Evolutionary conservation across 805 yeast species (phyloP).

Genomic region (Wickerhamomyces ciferrii): DNA sequence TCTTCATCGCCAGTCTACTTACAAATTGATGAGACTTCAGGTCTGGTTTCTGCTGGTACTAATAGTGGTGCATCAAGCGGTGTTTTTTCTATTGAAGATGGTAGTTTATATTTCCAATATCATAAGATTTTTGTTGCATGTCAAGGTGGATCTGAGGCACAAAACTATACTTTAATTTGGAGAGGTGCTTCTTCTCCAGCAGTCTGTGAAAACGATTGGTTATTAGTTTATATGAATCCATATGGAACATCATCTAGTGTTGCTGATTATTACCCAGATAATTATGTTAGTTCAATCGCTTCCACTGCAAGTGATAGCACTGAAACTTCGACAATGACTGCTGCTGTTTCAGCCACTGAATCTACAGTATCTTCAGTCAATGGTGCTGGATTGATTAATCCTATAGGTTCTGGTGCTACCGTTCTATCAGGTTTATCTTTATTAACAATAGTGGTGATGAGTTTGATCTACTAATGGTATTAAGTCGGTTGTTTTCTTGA

Average conservation of each 20-base stretch:
- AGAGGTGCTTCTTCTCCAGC: constrained; percentile 17
- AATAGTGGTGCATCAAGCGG: constrained; percentile 9
- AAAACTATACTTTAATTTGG: constrained; percentile 15
- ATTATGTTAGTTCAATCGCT: constrained; percentile 12
- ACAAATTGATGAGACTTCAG: constrained; percentile 6
- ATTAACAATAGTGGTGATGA: neutral
- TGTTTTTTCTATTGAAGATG: constrained; percentile 8
- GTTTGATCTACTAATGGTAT: neutral
- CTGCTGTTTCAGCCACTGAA: constrained; percentile 1
- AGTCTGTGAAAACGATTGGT: constrained; percentile 13
- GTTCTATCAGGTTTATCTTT: constrained; percentile 1
- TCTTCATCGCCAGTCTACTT: constrained; percentile 3
- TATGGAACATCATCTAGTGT: constrained; percentile 7
- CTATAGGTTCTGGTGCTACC: neutral
- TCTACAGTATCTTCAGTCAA: constrained; percentile 1
- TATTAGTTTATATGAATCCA: constrained; percentile 11
- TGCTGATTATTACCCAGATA: constrained; percentile 10
- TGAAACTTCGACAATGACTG: constrained; percentile 11
- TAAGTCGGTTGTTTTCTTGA: no score
- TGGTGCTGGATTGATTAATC: neutral
- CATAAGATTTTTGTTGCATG: constrained; percentile 19
- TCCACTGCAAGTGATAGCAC: constrained; percentile 16
- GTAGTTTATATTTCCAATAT: constrained; percentile 12
- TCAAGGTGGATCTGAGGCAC: constrained; percentile 2
- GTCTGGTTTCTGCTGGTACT: constrained; percentile 6